Conservation (phyloP, 805 yeast species). For the Starmerella scarabaei region DNA sequence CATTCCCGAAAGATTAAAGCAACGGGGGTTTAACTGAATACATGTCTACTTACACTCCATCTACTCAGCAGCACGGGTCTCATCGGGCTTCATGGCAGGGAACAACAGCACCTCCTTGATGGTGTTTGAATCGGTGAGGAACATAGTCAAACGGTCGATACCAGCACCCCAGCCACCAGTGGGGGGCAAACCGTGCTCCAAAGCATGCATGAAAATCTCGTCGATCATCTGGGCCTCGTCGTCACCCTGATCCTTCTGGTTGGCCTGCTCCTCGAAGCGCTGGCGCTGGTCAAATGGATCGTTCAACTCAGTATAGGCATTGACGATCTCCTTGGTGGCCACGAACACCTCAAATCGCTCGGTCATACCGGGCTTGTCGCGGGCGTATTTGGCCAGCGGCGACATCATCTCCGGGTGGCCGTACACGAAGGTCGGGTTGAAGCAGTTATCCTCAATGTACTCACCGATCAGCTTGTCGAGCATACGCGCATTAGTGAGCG, state of each 20-base stretch:
- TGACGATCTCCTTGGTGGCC: constrained; percentile 95
- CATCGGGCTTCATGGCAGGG: constrained; percentile 98
- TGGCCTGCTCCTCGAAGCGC: constrained; percentile 97
- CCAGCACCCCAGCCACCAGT: constrained; percentile 99
- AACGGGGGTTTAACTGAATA: no score
- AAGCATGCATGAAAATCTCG: constrained; percentile 93
- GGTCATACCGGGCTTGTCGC: constrained; percentile 86
- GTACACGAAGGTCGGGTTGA: constrained; percentile 93
- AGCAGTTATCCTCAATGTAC: constrained; percentile 73
- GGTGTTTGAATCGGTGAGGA: constrained; percentile 89
- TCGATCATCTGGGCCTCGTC: constrained; percentile 96
- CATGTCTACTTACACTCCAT: not conserved
- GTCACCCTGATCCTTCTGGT: constrained; percentile 97
- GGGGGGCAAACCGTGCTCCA: constrained; percentile 97
- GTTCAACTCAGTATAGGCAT: constrained; percentile 96
- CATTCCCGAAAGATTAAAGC: not conserved
- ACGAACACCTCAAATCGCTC: constrained; percentile 98
- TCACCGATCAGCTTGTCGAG: constrained; percentile 96
- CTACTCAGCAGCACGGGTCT: constrained; percentile 18
- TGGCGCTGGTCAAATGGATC: constrained; percentile 98
- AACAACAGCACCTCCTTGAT: constrained; percentile 93
- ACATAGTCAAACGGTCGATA: constrained; percentile 96
- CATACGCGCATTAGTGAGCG: constrained; percentile 96
- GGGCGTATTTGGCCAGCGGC: constrained; percentile 92
- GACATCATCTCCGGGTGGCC: constrained; percentile 99